Evolutionary conservation across 2,329 filamentous ascomycete genomes (phyloP).

Genomic region (Verticillium klebahnii): DNA sequence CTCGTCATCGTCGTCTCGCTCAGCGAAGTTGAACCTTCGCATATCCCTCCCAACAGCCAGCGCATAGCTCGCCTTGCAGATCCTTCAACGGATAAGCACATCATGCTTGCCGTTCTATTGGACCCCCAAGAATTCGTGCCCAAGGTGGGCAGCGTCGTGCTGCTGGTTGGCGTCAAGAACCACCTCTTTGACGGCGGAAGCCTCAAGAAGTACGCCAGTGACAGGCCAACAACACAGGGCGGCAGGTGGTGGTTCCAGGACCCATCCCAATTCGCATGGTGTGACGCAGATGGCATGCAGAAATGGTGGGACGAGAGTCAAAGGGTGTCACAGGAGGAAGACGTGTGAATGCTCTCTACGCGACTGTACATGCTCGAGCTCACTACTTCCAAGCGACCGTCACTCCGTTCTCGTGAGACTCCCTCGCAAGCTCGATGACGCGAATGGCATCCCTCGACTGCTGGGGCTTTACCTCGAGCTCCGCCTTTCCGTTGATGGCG

Average conservation of each 20-base stretch:
- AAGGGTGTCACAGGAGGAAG: neutral
- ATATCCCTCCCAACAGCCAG: slow-evolving; percentile 45
- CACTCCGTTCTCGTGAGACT: slow-evolving; percentile 26
- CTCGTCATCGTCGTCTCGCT: slow-evolving; percentile 45
- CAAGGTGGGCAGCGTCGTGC: slow-evolving; percentile 40
- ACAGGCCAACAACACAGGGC: slow-evolving; percentile 22
- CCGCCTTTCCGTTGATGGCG: slow-evolving; percentile 30
- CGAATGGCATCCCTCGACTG: slow-evolving; percentile 32
- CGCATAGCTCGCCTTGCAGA: slow-evolving; percentile 47
- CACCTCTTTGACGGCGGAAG: slow-evolving; percentile 47
- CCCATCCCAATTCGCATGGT: slow-evolving; percentile 42
- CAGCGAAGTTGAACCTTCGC: slow-evolving; percentile 42
- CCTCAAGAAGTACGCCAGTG: slow-evolving; percentile 39
- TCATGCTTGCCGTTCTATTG: slow-evolving; percentile 50
- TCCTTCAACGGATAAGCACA: slow-evolving; percentile 45
- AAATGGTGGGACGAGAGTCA: slow-evolving; percentile 37
- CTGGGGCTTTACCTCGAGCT: slow-evolving; percentile 32
- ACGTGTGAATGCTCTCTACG: neutral
- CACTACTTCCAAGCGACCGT: slow-evolving; percentile 22
- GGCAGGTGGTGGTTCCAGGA: slow-evolving; percentile 48
- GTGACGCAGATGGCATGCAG: slow-evolving; percentile 39
- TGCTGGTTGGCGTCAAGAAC: slow-evolving; percentile 53
- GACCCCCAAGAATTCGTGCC: slow-evolving; percentile 46
- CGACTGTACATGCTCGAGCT: neutral
- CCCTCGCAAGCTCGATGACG: slow-evolving; percentile 35